These are phyloP conservation scores for Aspergillus cavernicola DNA, from an alignment of 495 filamentous ascomycete genomes.

Conservation along the genomic window DNA sequence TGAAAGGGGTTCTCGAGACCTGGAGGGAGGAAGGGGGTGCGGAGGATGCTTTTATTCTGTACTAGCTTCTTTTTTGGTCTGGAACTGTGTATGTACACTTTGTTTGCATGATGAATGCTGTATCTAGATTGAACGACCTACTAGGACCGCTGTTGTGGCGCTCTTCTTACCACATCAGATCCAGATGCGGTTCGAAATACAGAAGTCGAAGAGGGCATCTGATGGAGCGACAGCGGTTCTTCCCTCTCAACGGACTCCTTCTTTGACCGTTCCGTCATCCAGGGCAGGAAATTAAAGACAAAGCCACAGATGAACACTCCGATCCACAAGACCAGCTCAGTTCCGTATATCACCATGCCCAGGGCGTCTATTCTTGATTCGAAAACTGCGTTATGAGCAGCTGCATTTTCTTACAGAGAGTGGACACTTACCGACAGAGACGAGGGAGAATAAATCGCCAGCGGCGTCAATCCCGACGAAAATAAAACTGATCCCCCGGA, in stretches of 20 bases:
- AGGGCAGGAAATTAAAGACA: conserved; percentile 56
- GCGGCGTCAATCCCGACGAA: conserved; percentile 63
- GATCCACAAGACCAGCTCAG: conserved; percentile 58
- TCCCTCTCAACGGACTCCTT: conserved; percentile 1
- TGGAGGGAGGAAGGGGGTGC: conserved; percentile 22
- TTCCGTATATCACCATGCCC: conserved; percentile 59
- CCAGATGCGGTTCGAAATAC: conserved; percentile 51
- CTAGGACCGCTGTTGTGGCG: too few species aligned
- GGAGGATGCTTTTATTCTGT: neutral
- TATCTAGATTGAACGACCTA: too few species aligned
- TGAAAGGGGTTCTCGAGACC: conserved; percentile 19
- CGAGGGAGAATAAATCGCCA: conserved; percentile 58
- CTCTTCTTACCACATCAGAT: conserved; percentile 18
- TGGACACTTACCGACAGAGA: conserved; percentile 44
- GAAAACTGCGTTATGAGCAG: conserved; percentile 41
- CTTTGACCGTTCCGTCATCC: conserved; percentile 30
- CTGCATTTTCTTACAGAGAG: neutral
- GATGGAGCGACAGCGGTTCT: conserved; percentile 36
- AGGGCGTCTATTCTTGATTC: conserved; percentile 51
- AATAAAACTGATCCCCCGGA: conserved; percentile 62
- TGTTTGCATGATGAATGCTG: too few species aligned
- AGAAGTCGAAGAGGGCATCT: conserved; percentile 54
- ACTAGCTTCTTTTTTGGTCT: too few species aligned
- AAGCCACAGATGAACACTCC: conserved; percentile 58
- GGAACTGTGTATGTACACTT: too few species aligned